Conservation (phyloP, 192 early-diverging fungal genomes). For the Powellomyces hirtus region DNA sequence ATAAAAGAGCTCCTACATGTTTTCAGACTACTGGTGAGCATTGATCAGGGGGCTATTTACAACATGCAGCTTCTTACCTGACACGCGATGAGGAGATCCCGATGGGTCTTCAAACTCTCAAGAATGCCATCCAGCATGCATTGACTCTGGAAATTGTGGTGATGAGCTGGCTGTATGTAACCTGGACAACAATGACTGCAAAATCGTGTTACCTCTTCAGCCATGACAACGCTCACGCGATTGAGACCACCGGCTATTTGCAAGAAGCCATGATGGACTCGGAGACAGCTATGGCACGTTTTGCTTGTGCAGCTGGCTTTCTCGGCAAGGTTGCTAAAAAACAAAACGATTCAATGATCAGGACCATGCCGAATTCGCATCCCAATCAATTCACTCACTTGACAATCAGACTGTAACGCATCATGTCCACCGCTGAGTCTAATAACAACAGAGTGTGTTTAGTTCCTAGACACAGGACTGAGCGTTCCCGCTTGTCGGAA, state of each 20-base stretch:
- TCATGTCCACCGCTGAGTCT: conserved; percentile 51
- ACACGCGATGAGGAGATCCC: conserved; percentile 62
- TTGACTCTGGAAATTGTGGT: too few relatives aligned
- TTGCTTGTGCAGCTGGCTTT: conserved; percentile 54
- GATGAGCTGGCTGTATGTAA: too few relatives aligned
- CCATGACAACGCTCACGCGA: conserved; percentile 35
- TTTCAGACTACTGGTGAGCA: not conserved
- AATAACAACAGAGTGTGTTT: not conserved
- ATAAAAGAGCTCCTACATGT: conserved; percentile 18
- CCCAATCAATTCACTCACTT: conserved; percentile 39
- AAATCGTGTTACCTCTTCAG: conserved; percentile 41
- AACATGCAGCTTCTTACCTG: conserved; percentile 42
- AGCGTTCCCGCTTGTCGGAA: not conserved
- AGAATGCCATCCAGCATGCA: conserved; percentile 50
- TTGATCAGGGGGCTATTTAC: too few relatives aligned
- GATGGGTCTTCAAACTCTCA: conserved; percentile 61
- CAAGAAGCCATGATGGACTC: conserved; percentile 49
- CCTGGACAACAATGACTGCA: too few relatives aligned
- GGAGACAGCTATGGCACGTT: conserved; percentile 56
- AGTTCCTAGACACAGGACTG: not conserved
- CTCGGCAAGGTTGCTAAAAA: conserved; percentile 50
- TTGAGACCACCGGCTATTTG: conserved; percentile 50
- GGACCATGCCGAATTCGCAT: not conserved
- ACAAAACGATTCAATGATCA: not conserved
- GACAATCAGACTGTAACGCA: conserved; percentile 54